Base-by-base conservation (phyloP, 805 yeast genomes). In the Jamesozyma lodderae region DNA sequence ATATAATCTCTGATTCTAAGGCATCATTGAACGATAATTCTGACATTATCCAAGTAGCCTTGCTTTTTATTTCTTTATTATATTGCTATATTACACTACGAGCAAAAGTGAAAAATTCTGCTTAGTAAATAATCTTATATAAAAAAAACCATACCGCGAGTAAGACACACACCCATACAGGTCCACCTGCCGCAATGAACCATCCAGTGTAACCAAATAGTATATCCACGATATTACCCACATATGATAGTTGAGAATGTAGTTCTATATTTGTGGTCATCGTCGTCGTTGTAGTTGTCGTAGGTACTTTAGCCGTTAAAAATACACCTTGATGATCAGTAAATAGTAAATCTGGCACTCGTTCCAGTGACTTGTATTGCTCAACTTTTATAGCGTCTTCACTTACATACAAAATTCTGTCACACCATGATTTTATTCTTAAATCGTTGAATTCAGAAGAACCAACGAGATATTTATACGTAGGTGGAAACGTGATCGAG, bases 351-450 rank as follows among this genome's bases (percentile, higher is more conserved):
- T 63, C 54, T 1, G 63, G 55, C 1, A 40, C 27, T 33, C 63
- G 47, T 11, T 30, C 25, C 6, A 82, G 47, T 6, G 82, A 67
- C 21, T 60, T 49, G 57, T 86, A 86, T 3, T 55, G 41, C 4
- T 41, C 25, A 59, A 66, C 37, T 41, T 25, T 15, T 17, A 10
- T 7, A 14, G 43, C 38, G 6, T 54, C 47, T 41, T 78, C 73
- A 1, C 66, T 53, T 39, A 72, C 71, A 50, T 64, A 84, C 33
- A 88, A 55, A 5, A 88, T 73, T 37, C 97, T 62, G 55, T 88
- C 97, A 59, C 96, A 87, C 94, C 95, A 88, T 6, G 94, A 79
- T 0, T 96, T 94, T 1, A 65, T 63, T 39, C 96, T 66, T 46
- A 76, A 78, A 2, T 55, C 30, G 42, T 74, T 72, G 55, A 74